These are phyloP conservation scores for Tylopilus subfusipes DNA, from an alignment of 768 basidiomycete species.

Conservation along the genomic window DNA sequence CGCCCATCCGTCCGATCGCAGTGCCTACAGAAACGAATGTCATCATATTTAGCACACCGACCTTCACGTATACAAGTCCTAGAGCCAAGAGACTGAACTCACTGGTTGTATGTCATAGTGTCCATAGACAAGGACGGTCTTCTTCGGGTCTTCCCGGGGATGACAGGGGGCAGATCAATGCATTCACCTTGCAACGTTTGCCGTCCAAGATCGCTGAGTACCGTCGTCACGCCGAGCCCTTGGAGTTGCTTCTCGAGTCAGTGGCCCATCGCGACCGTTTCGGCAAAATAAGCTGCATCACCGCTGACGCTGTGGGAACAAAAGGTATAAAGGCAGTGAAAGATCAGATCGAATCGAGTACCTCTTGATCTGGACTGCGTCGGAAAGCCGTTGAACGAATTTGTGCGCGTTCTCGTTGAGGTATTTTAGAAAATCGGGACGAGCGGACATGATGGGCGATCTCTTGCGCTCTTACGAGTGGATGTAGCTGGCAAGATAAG, in stretches of 20 bases:
- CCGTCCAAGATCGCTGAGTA: constrained; percentile 70
- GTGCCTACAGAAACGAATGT: constrained; percentile 23
- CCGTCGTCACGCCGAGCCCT: constrained; percentile 74
- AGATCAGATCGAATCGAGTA: constrained; percentile 16
- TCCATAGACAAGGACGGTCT: constrained; percentile 89
- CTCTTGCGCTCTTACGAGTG: too few species aligned
- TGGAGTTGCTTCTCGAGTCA: constrained; percentile 76
- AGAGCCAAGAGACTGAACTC: constrained; percentile 24
- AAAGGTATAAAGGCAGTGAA: background rate
- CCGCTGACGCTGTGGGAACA: constrained; percentile 55
- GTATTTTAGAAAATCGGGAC: constrained; percentile 38
- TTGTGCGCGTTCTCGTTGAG: constrained; percentile 69
- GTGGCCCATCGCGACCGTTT: constrained; percentile 82
- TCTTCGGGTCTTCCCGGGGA: constrained; percentile 91
- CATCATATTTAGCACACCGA: background rate
- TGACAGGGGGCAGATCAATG: constrained; percentile 74
- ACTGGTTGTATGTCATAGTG: constrained; percentile 97
- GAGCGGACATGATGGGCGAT: constrained; percentile 31
- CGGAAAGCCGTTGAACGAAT: constrained; percentile 75
- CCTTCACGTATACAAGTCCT: too few species aligned
- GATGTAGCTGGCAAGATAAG: too few species aligned
- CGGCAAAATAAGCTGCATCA: constrained; percentile 66
- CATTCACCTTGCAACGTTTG: constrained; percentile 71
- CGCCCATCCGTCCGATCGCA: constrained; percentile 76
- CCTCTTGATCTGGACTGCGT: constrained; percentile 85